These are phyloP conservation scores for Pythium apleroticum DNA, from an alignment of 352 stramenopile genomes.

Conservation along the genomic window DNA sequence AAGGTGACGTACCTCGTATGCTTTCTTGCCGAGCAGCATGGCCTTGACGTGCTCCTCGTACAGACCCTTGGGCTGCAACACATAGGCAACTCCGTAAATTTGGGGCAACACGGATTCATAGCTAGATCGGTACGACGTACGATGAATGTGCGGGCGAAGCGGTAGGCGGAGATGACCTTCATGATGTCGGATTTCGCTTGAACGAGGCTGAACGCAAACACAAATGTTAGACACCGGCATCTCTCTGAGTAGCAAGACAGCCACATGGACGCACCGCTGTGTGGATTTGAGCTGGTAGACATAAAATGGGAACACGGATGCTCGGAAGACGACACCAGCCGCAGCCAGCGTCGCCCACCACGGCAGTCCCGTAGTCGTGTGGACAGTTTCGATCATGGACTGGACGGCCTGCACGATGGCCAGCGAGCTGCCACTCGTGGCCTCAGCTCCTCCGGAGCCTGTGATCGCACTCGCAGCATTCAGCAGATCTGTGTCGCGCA, in stretches of 20 bases:
- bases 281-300: constrained; percentile 68
- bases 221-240: not conserved
- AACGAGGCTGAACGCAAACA: constrained; percentile 35
- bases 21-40: constrained; percentile 29
- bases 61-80: constrained; percentile 19
- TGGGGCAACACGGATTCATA: too few species aligned
- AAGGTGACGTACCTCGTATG: constrained; percentile 16
- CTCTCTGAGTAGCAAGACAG: not conserved
- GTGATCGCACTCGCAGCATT: constrained; percentile 5
- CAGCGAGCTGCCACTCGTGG: constrained; percentile 22
- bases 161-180: constrained; percentile 72
- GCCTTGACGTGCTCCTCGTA: constrained; percentile 27
- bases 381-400: constrained; percentile 54
- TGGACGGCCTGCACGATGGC: constrained; percentile 62
- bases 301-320: constrained; percentile 70
- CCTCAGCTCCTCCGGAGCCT: not conserved
- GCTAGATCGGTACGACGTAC: constrained; percentile 28
- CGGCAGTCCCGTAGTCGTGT: constrained; percentile 63
- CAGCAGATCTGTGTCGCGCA: constrained; percentile 19
- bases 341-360: constrained; percentile 76
- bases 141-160: constrained; percentile 68
- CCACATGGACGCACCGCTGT: constrained; percentile 41
- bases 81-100: not conserved
- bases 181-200: constrained; percentile 53
- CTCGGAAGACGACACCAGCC: constrained; percentile 65